Evolutionary conservation across 768 basidiomycete genomes (phyloP), one percentile per base, ranked within the genome.

Genomic region (Phylloporus sp.): DNA sequence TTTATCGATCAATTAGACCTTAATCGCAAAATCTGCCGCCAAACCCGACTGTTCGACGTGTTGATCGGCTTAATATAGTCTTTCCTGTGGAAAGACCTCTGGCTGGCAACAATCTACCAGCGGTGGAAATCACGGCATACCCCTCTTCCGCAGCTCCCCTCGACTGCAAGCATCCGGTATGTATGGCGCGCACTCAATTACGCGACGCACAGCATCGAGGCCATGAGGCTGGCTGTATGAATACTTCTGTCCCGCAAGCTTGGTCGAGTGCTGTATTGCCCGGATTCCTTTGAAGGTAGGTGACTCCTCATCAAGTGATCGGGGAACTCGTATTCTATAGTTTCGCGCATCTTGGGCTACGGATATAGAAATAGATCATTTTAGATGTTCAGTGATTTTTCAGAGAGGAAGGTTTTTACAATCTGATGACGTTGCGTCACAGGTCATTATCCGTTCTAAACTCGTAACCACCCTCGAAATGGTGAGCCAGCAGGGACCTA

Each of bases 221-320:
- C 79, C 68, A 9, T 75, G 85, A 75, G 8, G 82, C 84, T 2
- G 85, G 85, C 71, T 87, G 85, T 45, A 86, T 81, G 66, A 86
- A 84, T n/a, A 77, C 44, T 74, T 68, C 55, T 85, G 70, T 3
- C 72, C 84, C 18, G 80, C 77, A 32, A 86, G 71, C 82, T 82
- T 86, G 6, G 83, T 74, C 72, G 28, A 74, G 65, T 44, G 76
- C 67, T 42, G 61, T 62, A 17, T 70, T 63, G 5, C 54, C 58
- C 2, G 58, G 55, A 57, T 72, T 74, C n/a, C 73, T 73, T 10
- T 76, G 71, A 80, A 13, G 84, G 85, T 15, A 69, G 64, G 64
- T 82, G n/a, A 82, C 44, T 80, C 79, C 44, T 76, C 73, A n/a
- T 61, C 55, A 24, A 50, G 26, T 22, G 65, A 63, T 36, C 50